These are phyloP conservation scores for Leishmania tropica DNA, from an alignment of 208 protist species.

Conservation along the genomic window DNA sequence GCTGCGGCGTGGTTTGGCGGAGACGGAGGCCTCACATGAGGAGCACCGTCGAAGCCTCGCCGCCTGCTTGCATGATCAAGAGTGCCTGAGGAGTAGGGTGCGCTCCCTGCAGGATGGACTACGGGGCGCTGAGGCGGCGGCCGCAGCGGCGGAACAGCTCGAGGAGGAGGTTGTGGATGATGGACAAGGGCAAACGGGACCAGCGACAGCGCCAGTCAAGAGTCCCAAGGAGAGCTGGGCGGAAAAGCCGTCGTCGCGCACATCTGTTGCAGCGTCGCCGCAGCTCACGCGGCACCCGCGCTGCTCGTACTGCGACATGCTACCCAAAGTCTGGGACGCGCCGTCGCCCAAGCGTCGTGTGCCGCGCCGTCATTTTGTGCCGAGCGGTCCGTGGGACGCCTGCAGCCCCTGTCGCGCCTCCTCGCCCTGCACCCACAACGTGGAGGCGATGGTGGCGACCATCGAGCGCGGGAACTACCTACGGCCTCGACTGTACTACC, in stretches of 20 bases:
- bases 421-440: constrained; percentile 56
- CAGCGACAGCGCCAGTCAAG: background rate
- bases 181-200: too few relatives aligned
- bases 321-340: constrained; percentile 5
- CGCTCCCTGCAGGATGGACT: constrained; percentile 12
- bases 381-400: constrained; percentile 22
- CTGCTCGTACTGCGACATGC: constrained; percentile 27
- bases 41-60: constrained; percentile 9
- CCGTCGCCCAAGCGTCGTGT: constrained; percentile 17
- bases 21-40: constrained; percentile 23
- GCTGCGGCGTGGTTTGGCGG: constrained; percentile 28
- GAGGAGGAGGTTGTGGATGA: background rate
- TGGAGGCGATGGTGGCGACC: constrained; percentile 66
- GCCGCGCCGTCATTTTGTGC: constrained; percentile 32
- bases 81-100: constrained; percentile 21
- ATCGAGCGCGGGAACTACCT: constrained; percentile 77
- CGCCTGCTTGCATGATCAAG: constrained; percentile 34
- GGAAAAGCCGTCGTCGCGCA: background rate
- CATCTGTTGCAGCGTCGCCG: background rate
- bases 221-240: background rate
- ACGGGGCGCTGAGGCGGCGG: background rate
- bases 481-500: constrained; percentile 61
- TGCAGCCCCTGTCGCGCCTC: constrained; percentile 18
- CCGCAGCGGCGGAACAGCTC: background rate
- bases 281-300: constrained; percentile 18